These are phyloP conservation scores for Exophiala alcalophila DNA, from an alignment of 2,329 filamentous ascomycete genomes.

Conservation along the genomic window DNA sequence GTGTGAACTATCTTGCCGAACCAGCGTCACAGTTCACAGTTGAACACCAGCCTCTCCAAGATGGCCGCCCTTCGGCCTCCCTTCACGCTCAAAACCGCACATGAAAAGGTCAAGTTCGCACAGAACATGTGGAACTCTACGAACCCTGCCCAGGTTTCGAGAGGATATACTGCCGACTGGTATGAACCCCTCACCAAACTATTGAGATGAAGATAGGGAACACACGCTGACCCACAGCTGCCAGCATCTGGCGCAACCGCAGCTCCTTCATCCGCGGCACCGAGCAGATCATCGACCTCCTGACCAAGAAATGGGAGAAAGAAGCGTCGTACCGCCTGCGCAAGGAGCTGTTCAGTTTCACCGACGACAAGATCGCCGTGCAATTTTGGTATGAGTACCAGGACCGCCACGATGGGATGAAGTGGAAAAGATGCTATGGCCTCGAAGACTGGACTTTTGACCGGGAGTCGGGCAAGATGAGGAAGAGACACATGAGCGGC, in stretches of 20 bases:
- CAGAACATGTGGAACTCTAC: constrained; percentile 80
- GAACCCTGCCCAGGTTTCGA: constrained; percentile 62
- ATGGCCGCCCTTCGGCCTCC: constrained; percentile 58
- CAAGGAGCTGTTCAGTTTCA: constrained; percentile 70
- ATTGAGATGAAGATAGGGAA: no score
- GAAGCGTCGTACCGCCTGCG: constrained; percentile 71
- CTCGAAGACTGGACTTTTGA: constrained; percentile 56
- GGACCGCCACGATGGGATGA: constrained; percentile 57
- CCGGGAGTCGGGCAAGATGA: constrained; percentile 40
- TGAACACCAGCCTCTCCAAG: neutral
- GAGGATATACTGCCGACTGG: constrained; percentile 72
- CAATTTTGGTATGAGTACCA: constrained; percentile 89
- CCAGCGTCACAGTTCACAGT: no score
- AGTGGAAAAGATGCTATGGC: constrained; percentile 87
- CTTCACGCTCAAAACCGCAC: constrained; percentile 70
- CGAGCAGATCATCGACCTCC: constrained; percentile 63
- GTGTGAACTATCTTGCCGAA: no score
- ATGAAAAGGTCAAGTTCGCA: constrained; percentile 75
- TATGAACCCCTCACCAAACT: no score
- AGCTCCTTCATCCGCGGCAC: constrained; percentile 64
- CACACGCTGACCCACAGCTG: no score
- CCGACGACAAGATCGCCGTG: constrained; percentile 65
- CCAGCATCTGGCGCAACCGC: constrained; percentile 81
- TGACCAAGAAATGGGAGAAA: constrained; percentile 69
- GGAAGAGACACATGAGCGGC: constrained; percentile 48